A percentile compares a stretch with the other conserved stretches of the same genome.
These are phyloP conservation scores for Potentilla sterilis DNA, from an alignment of 306 rosid genomes.

Conservation along the genomic window DNA sequence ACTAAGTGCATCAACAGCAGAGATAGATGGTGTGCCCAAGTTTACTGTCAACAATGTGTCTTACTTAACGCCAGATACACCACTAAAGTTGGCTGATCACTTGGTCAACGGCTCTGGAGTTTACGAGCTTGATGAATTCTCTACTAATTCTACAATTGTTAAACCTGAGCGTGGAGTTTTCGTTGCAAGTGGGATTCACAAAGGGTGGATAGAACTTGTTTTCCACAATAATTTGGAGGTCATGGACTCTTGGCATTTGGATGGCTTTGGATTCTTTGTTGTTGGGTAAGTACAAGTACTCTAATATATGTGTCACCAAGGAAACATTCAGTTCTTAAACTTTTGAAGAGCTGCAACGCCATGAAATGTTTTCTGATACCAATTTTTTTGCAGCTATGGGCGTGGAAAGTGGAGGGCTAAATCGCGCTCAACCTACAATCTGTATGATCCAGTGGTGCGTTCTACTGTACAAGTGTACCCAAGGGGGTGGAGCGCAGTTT, in stretches of 20 bases:
- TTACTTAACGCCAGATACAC: conserved; percentile 54
- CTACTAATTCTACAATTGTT: conserved; percentile 21
- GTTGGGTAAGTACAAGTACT: conserved; percentile 41
- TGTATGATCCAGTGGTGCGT: conserved; percentile 50
- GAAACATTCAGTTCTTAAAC: neutral
- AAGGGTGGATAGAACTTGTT: conserved; percentile 62
- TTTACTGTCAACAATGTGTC: conserved; percentile 64
- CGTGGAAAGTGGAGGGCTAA: conserved; percentile 44
- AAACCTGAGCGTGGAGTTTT: conserved; percentile 46
- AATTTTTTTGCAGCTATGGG: conserved; percentile 33
- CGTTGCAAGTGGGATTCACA: conserved; percentile 47
- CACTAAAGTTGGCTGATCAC: conserved; percentile 64
- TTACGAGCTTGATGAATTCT: conserved; percentile 46
- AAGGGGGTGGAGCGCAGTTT: conserved; percentile 61
- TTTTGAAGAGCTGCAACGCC: neutral
- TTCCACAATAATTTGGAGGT: conserved; percentile 35
- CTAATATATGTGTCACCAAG: neutral
- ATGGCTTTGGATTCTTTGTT: conserved; percentile 65
- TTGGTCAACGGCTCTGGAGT: conserved; percentile 41
- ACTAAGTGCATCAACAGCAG: conserved; percentile 38
- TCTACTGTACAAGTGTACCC: conserved; percentile 69
- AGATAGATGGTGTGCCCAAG: conserved; percentile 27
- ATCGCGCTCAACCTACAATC: conserved; percentile 39
- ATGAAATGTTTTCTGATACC: neutral
- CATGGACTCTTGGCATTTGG: conserved; percentile 75